These are phyloP conservation scores for Drechslerella dactyloides DNA, from an alignment of 2,329 filamentous ascomycete genomes.

Conservation along the genomic window DNA sequence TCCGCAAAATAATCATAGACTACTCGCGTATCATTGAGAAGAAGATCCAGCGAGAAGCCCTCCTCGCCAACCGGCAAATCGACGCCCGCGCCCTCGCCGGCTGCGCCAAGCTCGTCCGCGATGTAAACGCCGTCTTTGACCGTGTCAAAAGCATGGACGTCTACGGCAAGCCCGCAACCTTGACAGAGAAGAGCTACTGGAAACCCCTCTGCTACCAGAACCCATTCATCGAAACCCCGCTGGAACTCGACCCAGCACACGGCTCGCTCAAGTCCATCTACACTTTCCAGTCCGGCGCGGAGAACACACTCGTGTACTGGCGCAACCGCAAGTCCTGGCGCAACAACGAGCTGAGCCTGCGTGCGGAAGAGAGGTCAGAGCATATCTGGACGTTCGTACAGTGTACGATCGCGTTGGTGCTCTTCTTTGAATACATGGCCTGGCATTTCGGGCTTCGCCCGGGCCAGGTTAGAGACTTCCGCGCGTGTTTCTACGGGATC, in stretches of 20 bases:
- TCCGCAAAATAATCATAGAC: background rate
- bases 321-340: background rate
- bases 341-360: background rate
- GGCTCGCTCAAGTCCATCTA: slow-evolving; percentile 8
- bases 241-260: slow-evolving; percentile 1
- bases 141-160: slow-evolving; percentile 7
- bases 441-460: too few relatives aligned
- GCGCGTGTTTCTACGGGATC: background rate
- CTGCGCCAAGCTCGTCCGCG: background rate
- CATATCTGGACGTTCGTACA: too few relatives aligned
- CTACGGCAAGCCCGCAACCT: background rate
- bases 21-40: slow-evolving; percentile 8
- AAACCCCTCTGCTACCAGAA: background rate
- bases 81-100: background rate
- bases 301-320: slow-evolving; percentile 18
- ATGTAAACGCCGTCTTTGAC: slow-evolving; percentile 9
- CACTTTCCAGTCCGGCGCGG: slow-evolving; percentile 7
- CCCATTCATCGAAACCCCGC: slow-evolving; percentile 11
- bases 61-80: background rate
- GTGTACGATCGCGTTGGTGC: too few relatives aligned
- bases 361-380: too few relatives aligned
- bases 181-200: slow-evolving; percentile 12
- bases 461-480: too few relatives aligned
- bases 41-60: background rate
- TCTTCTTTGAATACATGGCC: too few relatives aligned